phyloP scores from a whole-genome alignment of 2,329 filamentous ascomycete species.

The Trichophaea hybrida region DNA sequence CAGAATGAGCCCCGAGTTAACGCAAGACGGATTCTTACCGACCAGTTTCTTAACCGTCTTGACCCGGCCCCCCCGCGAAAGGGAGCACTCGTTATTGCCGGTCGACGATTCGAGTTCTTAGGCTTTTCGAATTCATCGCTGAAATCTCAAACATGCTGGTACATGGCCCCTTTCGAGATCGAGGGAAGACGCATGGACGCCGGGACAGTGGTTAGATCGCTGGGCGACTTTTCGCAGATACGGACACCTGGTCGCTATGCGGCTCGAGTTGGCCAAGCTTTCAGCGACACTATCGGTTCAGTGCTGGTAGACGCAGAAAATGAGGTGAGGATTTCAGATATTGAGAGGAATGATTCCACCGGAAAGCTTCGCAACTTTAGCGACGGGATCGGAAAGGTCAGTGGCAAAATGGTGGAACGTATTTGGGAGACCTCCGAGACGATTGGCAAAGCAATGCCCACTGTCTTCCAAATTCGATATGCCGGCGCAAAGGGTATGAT shows the following conservation, averaged over 20 bases:
- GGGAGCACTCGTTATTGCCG: slow-evolving; percentile 48
- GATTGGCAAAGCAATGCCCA: slow-evolving; percentile 38
- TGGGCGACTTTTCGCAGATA: slow-evolving; percentile 42
- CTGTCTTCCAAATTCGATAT: slow-evolving; percentile 60
- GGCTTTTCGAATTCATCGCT: slow-evolving; percentile 71
- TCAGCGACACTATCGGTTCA: slow-evolving; percentile 59
- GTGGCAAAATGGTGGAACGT: slow-evolving; percentile 42
- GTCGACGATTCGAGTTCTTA: slow-evolving; percentile 49
- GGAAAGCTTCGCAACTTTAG: slow-evolving; percentile 44
- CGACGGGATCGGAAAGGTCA: slow-evolving; percentile 67
- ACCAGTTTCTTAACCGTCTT: slow-evolving; percentile 46
- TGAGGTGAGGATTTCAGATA: slow-evolving; percentile 26
- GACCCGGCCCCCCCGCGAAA: slow-evolving; percentile 18
- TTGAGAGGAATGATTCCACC: slow-evolving; percentile 25
- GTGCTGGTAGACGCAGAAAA: slow-evolving; percentile 35
- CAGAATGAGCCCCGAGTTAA: slow-evolving; percentile 40
- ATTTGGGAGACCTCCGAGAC: slow-evolving; percentile 45
- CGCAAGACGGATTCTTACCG: slow-evolving; percentile 32
- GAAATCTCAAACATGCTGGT: slow-evolving; percentile 57
- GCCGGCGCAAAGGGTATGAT: slow-evolving; percentile 42
- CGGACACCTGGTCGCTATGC: slow-evolving; percentile 43
- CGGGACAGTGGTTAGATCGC: slow-evolving; percentile 34
- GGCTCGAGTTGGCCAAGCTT: slow-evolving; percentile 51
- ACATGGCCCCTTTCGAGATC: slow-evolving; percentile 38
- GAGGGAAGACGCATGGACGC: slow-evolving; percentile 30